Evolutionary conservation across 177 flowering plant genomes (phyloP).

Genomic region (Vitis hybrid): DNA sequence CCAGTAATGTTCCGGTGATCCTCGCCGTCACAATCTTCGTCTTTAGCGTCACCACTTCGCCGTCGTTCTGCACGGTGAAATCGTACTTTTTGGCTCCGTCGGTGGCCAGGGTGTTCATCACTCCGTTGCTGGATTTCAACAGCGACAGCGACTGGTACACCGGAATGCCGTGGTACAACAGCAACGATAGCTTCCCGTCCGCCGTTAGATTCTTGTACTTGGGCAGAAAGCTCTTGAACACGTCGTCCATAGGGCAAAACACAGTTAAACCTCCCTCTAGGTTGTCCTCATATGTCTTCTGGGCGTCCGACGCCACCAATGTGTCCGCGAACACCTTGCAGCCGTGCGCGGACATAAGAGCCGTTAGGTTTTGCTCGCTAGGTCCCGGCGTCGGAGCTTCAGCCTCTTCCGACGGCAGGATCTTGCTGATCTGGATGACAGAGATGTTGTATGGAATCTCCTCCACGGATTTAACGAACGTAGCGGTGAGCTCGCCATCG

Average conservation of each 20-base stretch:
- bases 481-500: conserved; percentile 36
- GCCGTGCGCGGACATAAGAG: conserved; percentile 66
- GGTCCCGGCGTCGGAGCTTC: conserved; percentile 78
- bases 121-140: conserved; percentile 72
- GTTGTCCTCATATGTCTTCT: conserved; percentile 41
- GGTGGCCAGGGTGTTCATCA: conserved; percentile 81
- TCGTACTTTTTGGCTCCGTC: conserved; percentile 76
- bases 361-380: conserved; percentile 51
- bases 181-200: conserved; percentile 48
- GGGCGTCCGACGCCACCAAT: conserved; percentile 42
- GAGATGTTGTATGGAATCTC: conserved; percentile 86
- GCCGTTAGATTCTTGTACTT: conserved; percentile 70
- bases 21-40: conserved; percentile 65
- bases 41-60: conserved; percentile 65
- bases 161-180: conserved; percentile 65
- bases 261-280: conserved; percentile 68
- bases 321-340: conserved; percentile 82
- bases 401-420: conserved; percentile 55
- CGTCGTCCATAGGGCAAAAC: conserved; percentile 76
- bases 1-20: conserved; percentile 62
- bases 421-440: conserved; percentile 71
- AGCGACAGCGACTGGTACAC: conserved; percentile 53
- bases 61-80: conserved; percentile 77
- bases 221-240: conserved; percentile 55
- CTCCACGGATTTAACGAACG: conserved; percentile 59